A percentile compares a stretch with the other conserved stretches of the same genome.
Conservation (phyloP, 352 stramenopile genomes). For the Globisporangium cystogenes region DNA sequence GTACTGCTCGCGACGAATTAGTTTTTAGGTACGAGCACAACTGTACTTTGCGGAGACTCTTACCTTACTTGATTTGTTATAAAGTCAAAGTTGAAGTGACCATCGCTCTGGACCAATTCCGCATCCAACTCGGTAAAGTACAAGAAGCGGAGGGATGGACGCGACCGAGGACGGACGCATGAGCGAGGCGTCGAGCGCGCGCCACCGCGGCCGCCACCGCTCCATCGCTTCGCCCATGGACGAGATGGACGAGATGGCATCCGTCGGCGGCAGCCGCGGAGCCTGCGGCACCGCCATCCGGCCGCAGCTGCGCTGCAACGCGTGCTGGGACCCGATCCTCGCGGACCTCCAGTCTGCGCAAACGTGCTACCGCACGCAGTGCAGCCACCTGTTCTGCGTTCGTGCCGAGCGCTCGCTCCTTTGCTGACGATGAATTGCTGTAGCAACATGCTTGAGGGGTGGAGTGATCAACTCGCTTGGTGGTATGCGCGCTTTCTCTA, state of each 20-base stretch:
- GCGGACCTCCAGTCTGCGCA: slow-evolving; percentile 56
- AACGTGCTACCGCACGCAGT: slow-evolving; percentile 74
- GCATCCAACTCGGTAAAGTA: slow-evolving; percentile 1
- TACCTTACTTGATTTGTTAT: too few species aligned
- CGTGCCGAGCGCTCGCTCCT: slow-evolving; percentile 8
- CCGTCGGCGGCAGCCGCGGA: slow-evolving; percentile 6
- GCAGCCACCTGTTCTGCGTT: slow-evolving; percentile 73
- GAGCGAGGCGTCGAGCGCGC: slow-evolving; percentile 68
- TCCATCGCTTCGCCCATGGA: slow-evolving; percentile 22
- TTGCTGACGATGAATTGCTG: too few species aligned
- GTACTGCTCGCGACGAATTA: too few species aligned
- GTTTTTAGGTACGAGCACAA: too few species aligned
- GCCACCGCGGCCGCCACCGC: slow-evolving; percentile 27
- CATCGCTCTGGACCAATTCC: slow-evolving; percentile 29
- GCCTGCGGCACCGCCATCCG: slow-evolving; percentile 18
- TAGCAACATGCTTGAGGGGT: not conserved
- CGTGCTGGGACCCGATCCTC: slow-evolving; percentile 70
- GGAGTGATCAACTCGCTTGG: not conserved
- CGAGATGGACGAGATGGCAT: slow-evolving; percentile 43
- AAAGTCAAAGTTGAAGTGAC: slow-evolving; percentile 37
- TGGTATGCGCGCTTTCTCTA: not conserved
- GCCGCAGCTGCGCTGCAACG: slow-evolving; percentile 67
- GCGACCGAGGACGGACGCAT: slow-evolving; percentile 63
- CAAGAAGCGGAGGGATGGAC: slow-evolving; percentile 3
- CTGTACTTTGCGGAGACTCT: too few species aligned